Evolutionary conservation across 495 filamentous ascomycete species (phyloP).

Genomic region (Hypoxylon trugodes): DNA sequence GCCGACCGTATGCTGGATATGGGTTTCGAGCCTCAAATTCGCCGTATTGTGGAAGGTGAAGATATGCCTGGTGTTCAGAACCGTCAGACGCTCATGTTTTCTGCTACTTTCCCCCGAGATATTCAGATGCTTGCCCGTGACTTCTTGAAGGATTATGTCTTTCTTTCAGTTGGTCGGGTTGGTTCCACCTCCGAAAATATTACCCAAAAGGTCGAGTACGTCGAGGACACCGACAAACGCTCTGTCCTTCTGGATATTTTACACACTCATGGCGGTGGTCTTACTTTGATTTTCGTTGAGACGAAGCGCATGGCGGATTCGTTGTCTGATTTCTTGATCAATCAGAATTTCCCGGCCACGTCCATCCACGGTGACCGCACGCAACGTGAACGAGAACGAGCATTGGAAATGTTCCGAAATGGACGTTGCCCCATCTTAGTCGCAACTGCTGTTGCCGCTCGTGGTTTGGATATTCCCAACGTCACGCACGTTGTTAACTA

Average conservation of each 20-base stretch:
- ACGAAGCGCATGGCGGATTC: slow-evolving; percentile 99
- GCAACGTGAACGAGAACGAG: slow-evolving; percentile 97
- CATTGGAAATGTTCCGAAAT: slow-evolving; percentile 95
- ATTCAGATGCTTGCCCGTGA: slow-evolving; percentile 99
- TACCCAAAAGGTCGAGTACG: slow-evolving; percentile 97
- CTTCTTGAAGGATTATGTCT: slow-evolving; percentile 98
- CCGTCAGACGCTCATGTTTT: slow-evolving; percentile 99
- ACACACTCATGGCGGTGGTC: slow-evolving; percentile 89
- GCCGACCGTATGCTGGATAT: slow-evolving; percentile 99
- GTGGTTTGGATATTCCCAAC: slow-evolving; percentile 96
- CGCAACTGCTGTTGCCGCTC: slow-evolving; percentile 95
- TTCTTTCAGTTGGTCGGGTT: slow-evolving; percentile 97
- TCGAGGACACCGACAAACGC: slow-evolving; percentile 96
- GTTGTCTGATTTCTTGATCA: slow-evolving; percentile 95
- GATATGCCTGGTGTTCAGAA: slow-evolving; percentile 88
- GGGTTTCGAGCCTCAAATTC: slow-evolving; percentile 99
- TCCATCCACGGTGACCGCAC: slow-evolving; percentile 98
- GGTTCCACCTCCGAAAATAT: slow-evolving; percentile 99
- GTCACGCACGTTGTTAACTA: slow-evolving; percentile 99
- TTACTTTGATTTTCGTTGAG: slow-evolving; percentile 98
- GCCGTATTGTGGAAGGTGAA: slow-evolving; percentile 95
- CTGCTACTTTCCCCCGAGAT: slow-evolving; percentile 96
- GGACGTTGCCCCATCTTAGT: slow-evolving; percentile 95
- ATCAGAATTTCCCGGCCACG: slow-evolving; percentile 97
- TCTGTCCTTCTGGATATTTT: slow-evolving; percentile 97